Percentiles rank a stretch among this genome's conserved stretches.
Evolutionary conservation across 257 asterid species (phyloP).

Genomic region (Capsicum chinense): DNA sequence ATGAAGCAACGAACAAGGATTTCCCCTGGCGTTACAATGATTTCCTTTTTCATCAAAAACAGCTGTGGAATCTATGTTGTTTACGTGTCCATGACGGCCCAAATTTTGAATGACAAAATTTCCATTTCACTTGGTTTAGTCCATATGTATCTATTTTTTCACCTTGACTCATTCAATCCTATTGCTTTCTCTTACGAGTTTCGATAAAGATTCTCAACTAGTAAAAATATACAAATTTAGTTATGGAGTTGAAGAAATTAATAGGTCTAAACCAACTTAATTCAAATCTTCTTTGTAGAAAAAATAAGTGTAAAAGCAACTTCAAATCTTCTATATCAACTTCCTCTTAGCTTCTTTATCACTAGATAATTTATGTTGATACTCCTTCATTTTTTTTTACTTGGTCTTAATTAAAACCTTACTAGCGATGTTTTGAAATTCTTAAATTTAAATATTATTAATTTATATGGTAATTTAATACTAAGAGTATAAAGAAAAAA

Average conservation of each 20-base stretch:
- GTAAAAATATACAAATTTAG: too few relatives aligned
- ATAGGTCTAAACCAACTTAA: neutral
- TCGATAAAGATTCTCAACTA: neutral
- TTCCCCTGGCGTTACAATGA: neutral
- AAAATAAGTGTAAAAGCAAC: neutral
- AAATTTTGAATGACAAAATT: neutral
- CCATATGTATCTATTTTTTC: neutral
- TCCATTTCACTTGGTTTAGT: slow-evolving; percentile 4
- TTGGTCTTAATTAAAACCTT: too few relatives aligned
- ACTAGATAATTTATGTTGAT: neutral
- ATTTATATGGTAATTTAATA: too few relatives aligned
- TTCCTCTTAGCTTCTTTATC: neutral
- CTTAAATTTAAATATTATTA: too few relatives aligned
- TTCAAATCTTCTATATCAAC: neutral
- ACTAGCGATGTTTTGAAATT: too few relatives aligned
- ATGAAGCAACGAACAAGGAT: neutral
- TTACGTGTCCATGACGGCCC: neutral
- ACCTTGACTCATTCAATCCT: slow-evolving; percentile 6
- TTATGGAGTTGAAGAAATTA: neutral
- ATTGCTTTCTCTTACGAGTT: neutral
- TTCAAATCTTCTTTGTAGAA: neutral
- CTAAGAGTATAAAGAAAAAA: too few relatives aligned
- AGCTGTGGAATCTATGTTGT: neutral
- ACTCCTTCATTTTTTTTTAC: too few relatives aligned
- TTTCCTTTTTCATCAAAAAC: neutral